Conservation (phyloP, 1,284 basidiomycete species). For the Pseudozyma thailandica region DNA sequence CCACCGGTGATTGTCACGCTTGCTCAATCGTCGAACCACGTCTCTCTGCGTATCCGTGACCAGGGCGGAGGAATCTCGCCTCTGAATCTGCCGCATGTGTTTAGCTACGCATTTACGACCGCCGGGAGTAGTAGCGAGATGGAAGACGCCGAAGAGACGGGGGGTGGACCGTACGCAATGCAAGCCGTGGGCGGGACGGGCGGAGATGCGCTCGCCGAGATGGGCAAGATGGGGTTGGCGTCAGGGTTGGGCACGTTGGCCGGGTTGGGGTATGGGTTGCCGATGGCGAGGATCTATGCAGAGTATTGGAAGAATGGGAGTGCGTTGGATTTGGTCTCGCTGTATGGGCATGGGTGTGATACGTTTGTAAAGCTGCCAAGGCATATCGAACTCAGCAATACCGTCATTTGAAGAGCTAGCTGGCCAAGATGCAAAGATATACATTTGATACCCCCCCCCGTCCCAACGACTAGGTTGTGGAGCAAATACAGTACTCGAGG, state of each 20-base stretch:
- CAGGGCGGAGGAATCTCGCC: slow-evolving; percentile 85
- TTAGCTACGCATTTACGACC: slow-evolving; percentile 90
- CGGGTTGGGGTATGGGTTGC: slow-evolving; percentile 77
- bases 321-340: slow-evolving; percentile 28
- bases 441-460: background rate
- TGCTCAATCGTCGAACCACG: slow-evolving; percentile 74
- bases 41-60: slow-evolving; percentile 83
- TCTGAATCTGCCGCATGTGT: slow-evolving; percentile 79
- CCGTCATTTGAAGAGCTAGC: slow-evolving; percentile 31
- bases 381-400: slow-evolving; percentile 52
- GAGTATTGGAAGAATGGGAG: slow-evolving; percentile 65
- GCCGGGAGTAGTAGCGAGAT: slow-evolving; percentile 74
- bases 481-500: too few relatives aligned
- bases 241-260: slow-evolving; percentile 80
- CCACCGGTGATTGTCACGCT: slow-evolving; percentile 78
- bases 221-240: slow-evolving; percentile 77
- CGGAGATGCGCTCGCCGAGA: slow-evolving; percentile 73
- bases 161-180: slow-evolving; percentile 77
- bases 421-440: background rate
- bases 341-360: slow-evolving; percentile 57
- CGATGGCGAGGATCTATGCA: slow-evolving; percentile 84
- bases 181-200: slow-evolving; percentile 73
- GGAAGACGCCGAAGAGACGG: slow-evolving; percentile 75
- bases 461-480: too few relatives aligned
- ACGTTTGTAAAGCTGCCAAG: slow-evolving; percentile 59